Evolutionary conservation across 371 early-diverging fungal species (phyloP), one percentile per base, ranked within the genome.

Genomic region (Dinochytrium kinnereticum): DNA sequence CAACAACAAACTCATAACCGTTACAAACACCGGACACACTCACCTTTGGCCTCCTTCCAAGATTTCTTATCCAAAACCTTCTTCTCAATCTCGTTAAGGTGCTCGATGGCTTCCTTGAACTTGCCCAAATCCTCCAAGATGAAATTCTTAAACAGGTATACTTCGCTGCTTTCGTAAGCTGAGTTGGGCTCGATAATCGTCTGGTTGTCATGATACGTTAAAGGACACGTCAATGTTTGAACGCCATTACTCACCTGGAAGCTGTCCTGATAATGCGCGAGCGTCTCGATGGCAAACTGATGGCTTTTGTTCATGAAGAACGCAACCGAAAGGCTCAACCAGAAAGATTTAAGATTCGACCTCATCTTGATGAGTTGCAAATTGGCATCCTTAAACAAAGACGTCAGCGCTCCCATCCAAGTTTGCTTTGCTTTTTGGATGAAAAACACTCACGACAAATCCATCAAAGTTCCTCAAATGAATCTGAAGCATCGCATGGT

Each of bases 391-490:
- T 76, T 31, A 13, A 26, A 5, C 15, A 17, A 64, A 37, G 15
- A 66, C 19, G 26, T 37, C 33, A 61, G 71, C 21, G 33, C 5
- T 59, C 24, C 57, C 28, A 26, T 64, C 2, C 0, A 26, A 53
- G 7, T 1, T 51, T 0, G 2, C 30, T 10, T 10, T 15, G n/a
- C 44, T 24, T n/a, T n/a, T n/a, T n/a, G n/a, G n/a, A n/a, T n/a
- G n/a, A n/a, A n/a, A n/a, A 34, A 24, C 1, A 80, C 85, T 71
- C 82, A 91, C 94, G 66, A 90, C 89, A 55, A 91, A 90, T 3
- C 88, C 91, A 71, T 93, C 93, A 79, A 90, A 95, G 77, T 97
- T 91, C 68, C 98, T 91, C 77, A 92, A 83, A 73, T 97, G 97
- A 28, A 93, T 90, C 82, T 96, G 96, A 68, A 98, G 85, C 39